Conservation (phyloP, 163 green algal genomes). For the Scenedesmus sp. region DNA sequence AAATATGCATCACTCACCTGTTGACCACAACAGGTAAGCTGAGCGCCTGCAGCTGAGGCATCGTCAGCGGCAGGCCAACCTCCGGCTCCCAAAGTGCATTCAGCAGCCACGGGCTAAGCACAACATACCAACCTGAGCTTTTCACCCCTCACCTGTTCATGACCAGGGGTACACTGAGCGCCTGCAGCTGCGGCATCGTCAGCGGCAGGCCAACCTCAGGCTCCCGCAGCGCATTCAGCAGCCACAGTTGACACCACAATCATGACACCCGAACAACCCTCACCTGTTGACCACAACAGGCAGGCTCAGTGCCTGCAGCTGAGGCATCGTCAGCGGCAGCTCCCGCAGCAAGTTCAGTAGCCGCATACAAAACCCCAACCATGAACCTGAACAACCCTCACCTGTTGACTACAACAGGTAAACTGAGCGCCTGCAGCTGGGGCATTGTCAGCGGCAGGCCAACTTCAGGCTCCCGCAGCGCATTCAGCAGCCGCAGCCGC, state of each 20-base stretch:
- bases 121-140: no score
- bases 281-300: slow-evolving; percentile 68
- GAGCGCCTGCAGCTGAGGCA: slow-evolving; percentile 79
- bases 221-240: slow-evolving; percentile 41
- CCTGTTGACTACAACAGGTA: slow-evolving; percentile 73
- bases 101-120: not conserved
- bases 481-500: slow-evolving; percentile 85
- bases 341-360: slow-evolving; percentile 85
- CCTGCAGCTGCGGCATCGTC: slow-evolving; percentile 79
- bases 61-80: slow-evolving; percentile 68
- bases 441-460: slow-evolving; percentile 70
- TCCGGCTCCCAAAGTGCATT: slow-evolving; percentile 50
- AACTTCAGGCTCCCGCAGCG: slow-evolving; percentile 71
- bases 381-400: not conserved
- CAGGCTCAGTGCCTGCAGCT: slow-evolving; percentile 77
- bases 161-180: no score
- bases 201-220: slow-evolving; percentile 65
- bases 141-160: no score
- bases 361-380: slow-evolving; percentile 59
- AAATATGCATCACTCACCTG: slow-evolving; percentile 44
- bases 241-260: not conserved
- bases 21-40: slow-evolving; percentile 71
- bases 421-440: slow-evolving; percentile 80
- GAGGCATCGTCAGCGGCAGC: slow-evolving; percentile 70
- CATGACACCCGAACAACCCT: no score